A percentile compares a stretch with the other conserved stretches of the same genome.
Evolutionary conservation across 2,329 filamentous ascomycete genomes (phyloP).

Genomic region (Alternaria longipes): DNA sequence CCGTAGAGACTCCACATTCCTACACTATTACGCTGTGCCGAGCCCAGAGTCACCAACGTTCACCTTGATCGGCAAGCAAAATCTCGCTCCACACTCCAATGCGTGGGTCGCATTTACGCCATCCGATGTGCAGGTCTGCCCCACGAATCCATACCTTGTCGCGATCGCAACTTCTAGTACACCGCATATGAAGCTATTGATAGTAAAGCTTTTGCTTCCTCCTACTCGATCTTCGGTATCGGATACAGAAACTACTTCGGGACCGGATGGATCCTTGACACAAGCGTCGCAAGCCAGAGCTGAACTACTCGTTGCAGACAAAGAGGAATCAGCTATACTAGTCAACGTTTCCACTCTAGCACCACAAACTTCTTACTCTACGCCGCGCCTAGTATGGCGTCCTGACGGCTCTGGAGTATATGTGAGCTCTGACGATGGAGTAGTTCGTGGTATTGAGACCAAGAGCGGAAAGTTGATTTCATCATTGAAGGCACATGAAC

Average conservation of each 20-base stretch:
- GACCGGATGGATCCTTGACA: conserved; percentile 44
- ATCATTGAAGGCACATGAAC: conserved; percentile 63
- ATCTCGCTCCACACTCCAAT: conserved; percentile 69
- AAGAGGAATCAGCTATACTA: conserved; percentile 67
- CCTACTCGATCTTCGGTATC: conserved; percentile 23
- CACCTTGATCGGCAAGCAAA: conserved; percentile 63
- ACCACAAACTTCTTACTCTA: conserved; percentile 69
- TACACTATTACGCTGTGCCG: conserved; percentile 63
- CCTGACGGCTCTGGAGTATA: conserved; percentile 69
- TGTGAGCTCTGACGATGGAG: conserved; percentile 72
- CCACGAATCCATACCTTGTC: conserved; percentile 62
- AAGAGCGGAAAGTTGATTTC: conserved; percentile 65
- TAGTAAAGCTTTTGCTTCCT: conserved; percentile 66
- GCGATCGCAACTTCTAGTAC: conserved; percentile 69
- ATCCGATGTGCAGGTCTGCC: conserved; percentile 64
- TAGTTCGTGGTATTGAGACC: conserved; percentile 67
- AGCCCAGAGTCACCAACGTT: conserved; percentile 25
- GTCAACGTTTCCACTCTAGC: conserved; percentile 68
- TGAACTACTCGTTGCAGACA: conserved; percentile 62
- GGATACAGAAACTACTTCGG: conserved; percentile 11
- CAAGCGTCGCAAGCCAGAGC: conserved; percentile 63
- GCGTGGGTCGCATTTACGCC: conserved; percentile 72
- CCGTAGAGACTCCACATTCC: conserved; percentile 66
- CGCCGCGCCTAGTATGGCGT: conserved; percentile 68
- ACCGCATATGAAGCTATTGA: conserved; percentile 70